Evolutionary conservation across 805 yeast species (phyloP).

Genomic region (Lachancea sp.): DNA sequence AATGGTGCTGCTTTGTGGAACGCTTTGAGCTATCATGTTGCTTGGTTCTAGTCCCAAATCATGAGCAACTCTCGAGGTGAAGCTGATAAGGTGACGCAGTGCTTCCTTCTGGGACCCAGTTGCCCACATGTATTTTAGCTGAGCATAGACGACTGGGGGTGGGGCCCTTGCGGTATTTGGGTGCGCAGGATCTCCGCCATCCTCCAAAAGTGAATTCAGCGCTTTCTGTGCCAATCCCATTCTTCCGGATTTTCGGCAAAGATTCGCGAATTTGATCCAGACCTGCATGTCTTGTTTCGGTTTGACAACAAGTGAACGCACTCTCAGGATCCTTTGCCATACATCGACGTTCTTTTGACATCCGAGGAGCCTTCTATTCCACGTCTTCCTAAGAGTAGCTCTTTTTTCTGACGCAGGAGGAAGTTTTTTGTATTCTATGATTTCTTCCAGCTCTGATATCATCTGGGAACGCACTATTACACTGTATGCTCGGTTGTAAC

Average conservation of each 20-base stretch:
- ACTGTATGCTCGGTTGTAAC: conserved; percentile 93
- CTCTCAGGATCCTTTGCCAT: conserved; percentile 96
- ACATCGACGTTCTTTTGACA: conserved; percentile 96
- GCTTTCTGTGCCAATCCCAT: conserved; percentile 90
- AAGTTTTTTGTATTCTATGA: conserved; percentile 77
- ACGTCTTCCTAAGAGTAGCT: conserved; percentile 74
- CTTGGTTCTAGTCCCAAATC: conserved; percentile 83
- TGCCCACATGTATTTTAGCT: conserved; percentile 95
- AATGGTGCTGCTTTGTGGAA: conserved; percentile 50
- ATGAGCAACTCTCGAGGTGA: conserved; percentile 83
- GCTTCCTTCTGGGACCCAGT: conserved; percentile 87
- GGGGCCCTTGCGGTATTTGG: conserved; percentile 72
- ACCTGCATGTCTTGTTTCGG: conserved; percentile 96
- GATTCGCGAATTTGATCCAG: conserved; percentile 96
- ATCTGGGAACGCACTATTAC: conserved; percentile 96
- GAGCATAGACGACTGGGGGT: conserved; percentile 96
- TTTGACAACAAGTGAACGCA: conserved; percentile 83
- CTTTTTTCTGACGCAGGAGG: conserved; percentile 81
- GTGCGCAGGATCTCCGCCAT: conserved; percentile 49
- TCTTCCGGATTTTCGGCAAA: conserved; percentile 91
- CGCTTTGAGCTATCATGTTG: conserved; percentile 78
- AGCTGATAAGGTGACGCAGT: conserved; percentile 74
- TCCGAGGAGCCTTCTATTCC: conserved; percentile 89
- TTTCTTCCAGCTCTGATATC: conserved; percentile 94
- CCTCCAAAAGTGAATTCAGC: conserved; percentile 69